These are phyloP conservation scores for Hirschioporus abietinus DNA, from an alignment of 768 basidiomycete species.

Conservation along the genomic window DNA sequence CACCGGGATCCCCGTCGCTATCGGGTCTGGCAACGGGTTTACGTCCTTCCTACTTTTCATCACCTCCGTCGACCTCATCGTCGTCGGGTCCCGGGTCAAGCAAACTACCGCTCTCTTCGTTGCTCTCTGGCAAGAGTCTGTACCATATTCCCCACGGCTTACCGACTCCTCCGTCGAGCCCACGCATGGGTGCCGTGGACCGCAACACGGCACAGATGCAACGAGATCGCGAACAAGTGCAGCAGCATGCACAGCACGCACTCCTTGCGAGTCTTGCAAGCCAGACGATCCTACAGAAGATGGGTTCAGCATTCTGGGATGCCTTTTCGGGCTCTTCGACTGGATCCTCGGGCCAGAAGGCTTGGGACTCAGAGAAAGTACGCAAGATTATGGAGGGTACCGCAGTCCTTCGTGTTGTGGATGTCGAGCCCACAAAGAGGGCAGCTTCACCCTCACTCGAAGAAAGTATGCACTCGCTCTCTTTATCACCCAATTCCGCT, in stretches of 20 bases:
- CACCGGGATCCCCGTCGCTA: conserved; percentile 14
- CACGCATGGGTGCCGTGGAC: conserved; percentile 29
- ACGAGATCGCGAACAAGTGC: conserved; percentile 27
- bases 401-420: conserved; percentile 75
- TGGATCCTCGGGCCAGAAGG: conserved; percentile 20
- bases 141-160: conserved; percentile 29
- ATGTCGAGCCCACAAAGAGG: conserved; percentile 44
- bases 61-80: conserved; percentile 4
- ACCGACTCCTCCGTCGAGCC: conserved; percentile 38
- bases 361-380: conserved; percentile 75
- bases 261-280: conserved; percentile 71
- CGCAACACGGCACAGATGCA: conserved; percentile 11
- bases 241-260: conserved; percentile 33
- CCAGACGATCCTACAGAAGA: conserved; percentile 66
- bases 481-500: background rate
- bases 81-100: background rate
- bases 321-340: conserved; percentile 62
- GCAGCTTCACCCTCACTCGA: background rate
- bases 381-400: conserved; percentile 76
- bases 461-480: conserved; percentile 1
- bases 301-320: conserved; percentile 82
- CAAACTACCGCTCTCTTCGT: conserved; percentile 13
- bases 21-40: conserved; percentile 25
- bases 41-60: conserved; percentile 36
- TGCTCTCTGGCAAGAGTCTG: conserved; percentile 40